phyloP scores from a whole-genome alignment of 2,329 filamentous ascomycete genomes.

The Fusarium staphyleae region DNA sequence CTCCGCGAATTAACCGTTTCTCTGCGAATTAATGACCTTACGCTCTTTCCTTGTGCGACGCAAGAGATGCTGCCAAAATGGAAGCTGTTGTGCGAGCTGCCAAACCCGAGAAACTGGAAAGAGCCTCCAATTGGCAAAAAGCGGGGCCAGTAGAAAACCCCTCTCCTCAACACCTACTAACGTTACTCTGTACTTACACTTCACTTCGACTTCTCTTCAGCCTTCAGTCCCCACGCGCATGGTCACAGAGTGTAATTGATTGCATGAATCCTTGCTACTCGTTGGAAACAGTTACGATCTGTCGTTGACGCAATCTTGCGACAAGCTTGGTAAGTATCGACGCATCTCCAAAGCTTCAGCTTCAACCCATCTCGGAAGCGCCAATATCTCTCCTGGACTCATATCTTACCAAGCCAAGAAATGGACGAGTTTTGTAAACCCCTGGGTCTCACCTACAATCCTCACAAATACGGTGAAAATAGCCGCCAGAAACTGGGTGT shows the following conservation, averaged over 20 bases:
- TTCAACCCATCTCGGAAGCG: no score
- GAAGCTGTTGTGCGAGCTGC: conserved; percentile 9
- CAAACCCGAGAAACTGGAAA: conserved; percentile 18
- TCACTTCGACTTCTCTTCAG: conserved; percentile 6
- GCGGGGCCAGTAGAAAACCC: not conserved
- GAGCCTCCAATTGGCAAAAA: conserved; percentile 29
- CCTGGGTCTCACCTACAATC: conserved; percentile 41
- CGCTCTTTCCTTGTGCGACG: conserved; percentile 14
- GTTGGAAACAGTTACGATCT: conserved; percentile 11
- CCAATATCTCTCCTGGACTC: conserved; percentile 7
- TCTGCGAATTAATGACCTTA: conserved; percentile 14
- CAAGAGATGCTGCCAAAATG: conserved; percentile 16
- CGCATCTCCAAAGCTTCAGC: conserved; percentile 1
- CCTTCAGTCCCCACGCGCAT: not conserved
- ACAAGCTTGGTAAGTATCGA: conserved; percentile 10
- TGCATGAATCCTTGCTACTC: not conserved
- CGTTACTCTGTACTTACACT: not conserved
- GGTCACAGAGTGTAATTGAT: not conserved
- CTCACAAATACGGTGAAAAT: conserved; percentile 50
- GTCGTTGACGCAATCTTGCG: conserved; percentile 11
- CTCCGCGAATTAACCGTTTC: conserved; percentile 25
- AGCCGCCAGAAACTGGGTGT: conserved; percentile 56
- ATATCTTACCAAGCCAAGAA: conserved; percentile 14
- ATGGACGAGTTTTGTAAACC: conserved; percentile 34
- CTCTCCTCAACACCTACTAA: conserved; percentile 4